Conservation (phyloP, 345 rosid genomes). For the Pseudoturritis turrita region DNA sequence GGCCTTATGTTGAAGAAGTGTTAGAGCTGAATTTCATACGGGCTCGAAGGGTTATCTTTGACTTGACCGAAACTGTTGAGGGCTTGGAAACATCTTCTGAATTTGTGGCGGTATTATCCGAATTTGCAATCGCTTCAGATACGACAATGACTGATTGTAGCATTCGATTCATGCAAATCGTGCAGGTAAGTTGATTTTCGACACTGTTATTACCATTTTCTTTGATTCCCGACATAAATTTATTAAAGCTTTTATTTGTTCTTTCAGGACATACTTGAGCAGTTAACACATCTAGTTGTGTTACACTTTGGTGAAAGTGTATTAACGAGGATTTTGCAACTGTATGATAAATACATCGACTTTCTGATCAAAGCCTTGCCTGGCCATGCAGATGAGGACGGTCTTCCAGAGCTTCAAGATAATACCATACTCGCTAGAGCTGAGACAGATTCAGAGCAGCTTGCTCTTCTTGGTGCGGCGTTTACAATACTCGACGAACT, state of each 20-base stretch:
- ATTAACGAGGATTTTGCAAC: slow-evolving; percentile 61
- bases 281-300: slow-evolving; percentile 65
- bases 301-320: slow-evolving; percentile 81
- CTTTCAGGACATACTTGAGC: slow-evolving; percentile 78
- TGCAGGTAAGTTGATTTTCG: slow-evolving; percentile 52
- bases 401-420: slow-evolving; percentile 75
- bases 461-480: slow-evolving; percentile 88
- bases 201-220: background rate
- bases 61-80: slow-evolving; percentile 51
- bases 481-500: slow-evolving; percentile 87
- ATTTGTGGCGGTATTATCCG: slow-evolving; percentile 50
- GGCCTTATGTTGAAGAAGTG: slow-evolving; percentile 89
- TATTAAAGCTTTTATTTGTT: slow-evolving; percentile 6
- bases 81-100: slow-evolving; percentile 52
- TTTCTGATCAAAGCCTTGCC: slow-evolving; percentile 74
- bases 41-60: slow-evolving; percentile 65
- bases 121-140: slow-evolving; percentile 57
- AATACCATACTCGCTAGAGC: slow-evolving; percentile 55
- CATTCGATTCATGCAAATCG: slow-evolving; percentile 69
- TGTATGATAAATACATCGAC: slow-evolving; percentile 82
- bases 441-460: slow-evolving; percentile 92
- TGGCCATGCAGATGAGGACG: slow-evolving; percentile 87
- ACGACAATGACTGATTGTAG: slow-evolving; percentile 65
- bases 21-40: slow-evolving; percentile 82
- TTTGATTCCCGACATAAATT: background rate